Conservation (phyloP, 2,329 filamentous ascomycete genomes). For the Dactylellina drechsleri region DNA sequence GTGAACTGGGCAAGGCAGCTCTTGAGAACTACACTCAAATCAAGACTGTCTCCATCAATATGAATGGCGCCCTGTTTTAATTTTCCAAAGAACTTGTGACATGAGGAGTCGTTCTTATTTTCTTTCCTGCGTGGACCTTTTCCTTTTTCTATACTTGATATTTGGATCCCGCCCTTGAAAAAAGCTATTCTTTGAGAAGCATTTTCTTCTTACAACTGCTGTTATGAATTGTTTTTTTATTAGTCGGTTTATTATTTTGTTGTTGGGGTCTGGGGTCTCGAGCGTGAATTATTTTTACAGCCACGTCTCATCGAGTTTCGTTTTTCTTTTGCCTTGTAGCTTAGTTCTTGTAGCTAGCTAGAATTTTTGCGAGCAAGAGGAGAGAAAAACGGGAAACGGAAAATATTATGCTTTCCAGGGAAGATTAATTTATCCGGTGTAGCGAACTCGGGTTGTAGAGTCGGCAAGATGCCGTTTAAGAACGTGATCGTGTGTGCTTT, state of each 20-base stretch:
- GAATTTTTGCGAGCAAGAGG: slow-evolving; percentile 4
- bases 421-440: slow-evolving; percentile 3
- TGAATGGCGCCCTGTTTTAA: slow-evolving; percentile 52
- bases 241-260: slow-evolving; percentile 2
- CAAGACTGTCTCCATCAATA: slow-evolving; percentile 71
- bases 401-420: slow-evolving; percentile 6
- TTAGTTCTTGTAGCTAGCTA: slow-evolving; percentile 12
- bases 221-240: not conserved
- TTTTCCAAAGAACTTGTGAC: not conserved
- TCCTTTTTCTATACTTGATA: slow-evolving; percentile 13
- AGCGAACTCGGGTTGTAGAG: not conserved
- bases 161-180: slow-evolving; percentile 1
- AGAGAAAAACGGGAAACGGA: slow-evolving; percentile 2
- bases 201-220: not conserved
- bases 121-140: slow-evolving; percentile 9
- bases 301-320: slow-evolving; percentile 2
- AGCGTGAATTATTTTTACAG: slow-evolving; percentile 1
- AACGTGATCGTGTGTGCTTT: not conserved
- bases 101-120: not conserved
- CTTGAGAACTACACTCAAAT: slow-evolving; percentile 75
- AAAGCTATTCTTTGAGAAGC: slow-evolving; percentile 15
- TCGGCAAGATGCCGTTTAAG: slow-evolving; percentile 7
- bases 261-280: not conserved
- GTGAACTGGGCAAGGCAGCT: slow-evolving; percentile 77
- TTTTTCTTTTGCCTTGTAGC: not conserved